Evolutionary conservation across 2,329 filamentous ascomycete genomes (phyloP).

Genomic region (Stenocarpella maydis): DNA sequence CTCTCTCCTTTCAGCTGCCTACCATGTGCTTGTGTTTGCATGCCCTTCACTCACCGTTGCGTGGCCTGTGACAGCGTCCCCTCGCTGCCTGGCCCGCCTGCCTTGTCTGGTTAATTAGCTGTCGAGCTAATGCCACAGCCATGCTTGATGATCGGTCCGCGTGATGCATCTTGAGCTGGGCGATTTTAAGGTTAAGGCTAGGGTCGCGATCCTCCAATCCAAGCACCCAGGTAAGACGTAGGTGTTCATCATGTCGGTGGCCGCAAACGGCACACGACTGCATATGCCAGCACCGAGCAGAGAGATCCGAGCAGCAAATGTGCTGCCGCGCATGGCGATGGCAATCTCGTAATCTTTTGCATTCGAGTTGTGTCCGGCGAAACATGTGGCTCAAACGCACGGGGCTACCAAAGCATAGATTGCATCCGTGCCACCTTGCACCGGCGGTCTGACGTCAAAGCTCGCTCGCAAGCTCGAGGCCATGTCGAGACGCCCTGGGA

Average conservation of each 20-base stretch:
- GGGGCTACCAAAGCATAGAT: slow-evolving; percentile 21
- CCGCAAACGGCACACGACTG: not conserved
- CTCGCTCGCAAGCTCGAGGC: slow-evolving; percentile 19
- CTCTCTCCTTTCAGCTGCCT: not conserved
- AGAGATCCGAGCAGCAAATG: not conserved
- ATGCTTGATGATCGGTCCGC: slow-evolving; percentile 9
- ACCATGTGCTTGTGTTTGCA: slow-evolving; percentile 2
- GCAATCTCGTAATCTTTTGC: slow-evolving; percentile 1
- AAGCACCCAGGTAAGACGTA: slow-evolving; percentile 3
- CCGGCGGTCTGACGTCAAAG: slow-evolving; percentile 24
- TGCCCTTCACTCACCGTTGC: slow-evolving; percentile 10
- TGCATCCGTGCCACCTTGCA: not conserved
- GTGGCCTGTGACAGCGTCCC: slow-evolving; percentile 3
- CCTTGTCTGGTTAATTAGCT: slow-evolving; percentile 14
- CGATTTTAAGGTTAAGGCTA: slow-evolving; percentile 22
- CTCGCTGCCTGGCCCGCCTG: slow-evolving; percentile 3
- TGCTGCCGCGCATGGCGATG: slow-evolving; percentile 22
- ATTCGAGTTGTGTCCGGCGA: slow-evolving; percentile 5
- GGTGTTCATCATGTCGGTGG: slow-evolving; percentile 21
- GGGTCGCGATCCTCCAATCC: slow-evolving; percentile 18
- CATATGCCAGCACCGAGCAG: not conserved
- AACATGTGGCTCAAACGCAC: not conserved
- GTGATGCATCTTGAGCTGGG: slow-evolving; percentile 21
- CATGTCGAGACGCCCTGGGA: not conserved
- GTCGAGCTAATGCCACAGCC: slow-evolving; percentile 12